A percentile compares a stretch with the other conserved stretches of the same genome.
phyloP scores from a whole-genome alignment of 78 protist species.

The Trichosphaerium sp. region DNA sequence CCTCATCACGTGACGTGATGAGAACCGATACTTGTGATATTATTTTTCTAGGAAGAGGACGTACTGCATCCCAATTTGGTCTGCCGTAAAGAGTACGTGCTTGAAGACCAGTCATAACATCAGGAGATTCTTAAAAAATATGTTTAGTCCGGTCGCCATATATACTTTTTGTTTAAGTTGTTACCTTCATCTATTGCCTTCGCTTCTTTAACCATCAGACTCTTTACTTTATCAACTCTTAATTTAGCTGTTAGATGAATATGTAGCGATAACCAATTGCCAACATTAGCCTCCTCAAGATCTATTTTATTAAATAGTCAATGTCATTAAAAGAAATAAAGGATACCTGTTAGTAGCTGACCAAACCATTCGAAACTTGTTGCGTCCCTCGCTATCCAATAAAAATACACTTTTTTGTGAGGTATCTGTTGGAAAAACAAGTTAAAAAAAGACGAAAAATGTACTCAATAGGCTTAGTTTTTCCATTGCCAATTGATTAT shows the following conservation, averaged over 20 bases:
- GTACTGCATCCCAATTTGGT: slow-evolving; percentile 43
- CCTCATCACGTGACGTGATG: too few species aligned
- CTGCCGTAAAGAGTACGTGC: too few species aligned
- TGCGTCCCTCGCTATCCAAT: slow-evolving; percentile 63
- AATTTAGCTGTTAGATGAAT: slow-evolving; percentile 65
- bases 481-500: background rate
- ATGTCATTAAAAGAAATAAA: too few species aligned
- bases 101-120: slow-evolving; percentile 66
- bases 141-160: too few species aligned
- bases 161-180: too few species aligned
- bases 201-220: slow-evolving; percentile 44
- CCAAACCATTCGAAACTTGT: slow-evolving; percentile 57
- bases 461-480: slow-evolving; percentile 3
- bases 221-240: slow-evolving; percentile 49
- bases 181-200: slow-evolving; percentile 33
- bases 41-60: slow-evolving; percentile 33
- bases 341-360: too few species aligned
- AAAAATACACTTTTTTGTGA: slow-evolving; percentile 64
- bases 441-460: too few species aligned
- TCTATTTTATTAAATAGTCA: too few species aligned
- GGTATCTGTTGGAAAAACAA: too few species aligned
- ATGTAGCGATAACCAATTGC: slow-evolving; percentile 38
- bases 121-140: too few species aligned
- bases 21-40: too few species aligned
- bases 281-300: slow-evolving; percentile 34